These are phyloP conservation scores for Malus hybrid DNA, from an alignment of 331 rosid species.

Conservation along the genomic window DNA sequence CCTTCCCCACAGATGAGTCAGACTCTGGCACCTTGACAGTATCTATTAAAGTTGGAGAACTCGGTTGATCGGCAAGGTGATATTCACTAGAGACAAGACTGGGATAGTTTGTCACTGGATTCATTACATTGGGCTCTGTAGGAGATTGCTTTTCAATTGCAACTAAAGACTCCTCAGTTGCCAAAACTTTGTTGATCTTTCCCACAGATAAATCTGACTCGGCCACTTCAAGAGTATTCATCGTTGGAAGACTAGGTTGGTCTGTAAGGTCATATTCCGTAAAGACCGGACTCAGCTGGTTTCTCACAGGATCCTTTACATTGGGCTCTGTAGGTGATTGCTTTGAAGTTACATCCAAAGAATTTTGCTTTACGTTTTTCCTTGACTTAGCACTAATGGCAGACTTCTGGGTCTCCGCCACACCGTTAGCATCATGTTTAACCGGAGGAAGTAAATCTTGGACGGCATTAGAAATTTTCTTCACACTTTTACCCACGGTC, in stretches of 20 bases:
- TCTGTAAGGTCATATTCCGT: conserved; percentile 2
- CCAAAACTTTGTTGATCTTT: conserved; percentile 2
- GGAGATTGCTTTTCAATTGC: not conserved
- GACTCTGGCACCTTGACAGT: conserved; percentile 19
- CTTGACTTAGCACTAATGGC: conserved; percentile 3
- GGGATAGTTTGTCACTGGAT: conserved; percentile 12
- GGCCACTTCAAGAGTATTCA: conserved; percentile 17
- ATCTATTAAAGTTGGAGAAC: conserved; percentile 17
- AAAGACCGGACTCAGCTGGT: conserved; percentile 18
- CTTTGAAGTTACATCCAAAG: not conserved
- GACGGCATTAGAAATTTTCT: conserved; percentile 58
- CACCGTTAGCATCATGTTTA: conserved; percentile 28
- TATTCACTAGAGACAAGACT: conserved; percentile 3
- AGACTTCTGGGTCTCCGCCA: conserved; percentile 16
- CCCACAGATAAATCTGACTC: conserved; percentile 7
- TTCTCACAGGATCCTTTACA: not conserved
- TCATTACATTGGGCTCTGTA: not conserved
- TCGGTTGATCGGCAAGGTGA: conserved; percentile 17
- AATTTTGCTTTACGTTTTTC: conserved; percentile 19
- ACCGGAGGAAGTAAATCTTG: conserved; percentile 49
- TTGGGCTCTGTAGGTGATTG: not conserved
- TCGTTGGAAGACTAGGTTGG: conserved; percentile 16
- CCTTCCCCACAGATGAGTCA: conserved; percentile 11
- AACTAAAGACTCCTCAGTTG: conserved; percentile 14
- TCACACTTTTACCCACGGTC: conserved; percentile 58